Percentiles rank a stretch among this genome's conserved stretches.
phyloP scores from a whole-genome alignment of 1,284 basidiomycete species.

The Cryptococcus sp. region DNA sequence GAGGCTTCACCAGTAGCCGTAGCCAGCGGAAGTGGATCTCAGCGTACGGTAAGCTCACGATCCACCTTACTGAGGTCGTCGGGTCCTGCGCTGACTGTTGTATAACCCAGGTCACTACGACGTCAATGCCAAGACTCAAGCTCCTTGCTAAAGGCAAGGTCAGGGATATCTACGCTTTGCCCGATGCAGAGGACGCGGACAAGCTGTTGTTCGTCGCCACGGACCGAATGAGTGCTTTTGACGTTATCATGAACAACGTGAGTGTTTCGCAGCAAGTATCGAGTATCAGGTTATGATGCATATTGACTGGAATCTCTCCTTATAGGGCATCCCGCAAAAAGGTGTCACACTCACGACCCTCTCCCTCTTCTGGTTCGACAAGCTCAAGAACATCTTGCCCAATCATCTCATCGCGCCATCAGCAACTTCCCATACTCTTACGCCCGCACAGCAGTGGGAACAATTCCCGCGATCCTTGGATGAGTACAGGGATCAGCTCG shows the following conservation, averaged over 20 bases:
- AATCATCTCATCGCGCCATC: conserved; percentile 79
- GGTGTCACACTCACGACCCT: conserved; percentile 86
- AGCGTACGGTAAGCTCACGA: conserved; percentile 3
- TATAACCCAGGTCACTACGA: conserved; percentile 35
- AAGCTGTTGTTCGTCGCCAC: conserved; percentile 88
- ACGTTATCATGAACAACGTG: conserved; percentile 90
- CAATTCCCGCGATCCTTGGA: conserved; percentile 69
- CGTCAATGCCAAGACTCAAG: conserved; percentile 57
- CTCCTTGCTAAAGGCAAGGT: conserved; percentile 88
- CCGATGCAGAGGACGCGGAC: conserved; percentile 60
- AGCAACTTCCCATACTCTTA: conserved; percentile 24
- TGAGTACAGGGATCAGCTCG: conserved; percentile 64
- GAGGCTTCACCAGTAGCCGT: conserved; percentile 4
- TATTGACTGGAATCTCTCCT: conserved; percentile 10
- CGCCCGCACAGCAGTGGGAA: conserved; percentile 62
- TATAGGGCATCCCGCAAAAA: conserved; percentile 89
- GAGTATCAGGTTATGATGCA: too few species aligned
- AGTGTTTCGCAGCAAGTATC: conserved; percentile 42
- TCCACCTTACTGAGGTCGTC: neutral
- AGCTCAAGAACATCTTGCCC: conserved; percentile 73
- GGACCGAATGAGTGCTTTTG: conserved; percentile 95
- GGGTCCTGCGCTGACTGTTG: neutral
- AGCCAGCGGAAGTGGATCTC: conserved; percentile 9
- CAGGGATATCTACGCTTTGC: conserved; percentile 80
- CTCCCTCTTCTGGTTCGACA: conserved; percentile 94